Evolutionary conservation across 176 grass and related monocot genomes (phyloP).

Genomic region (Carex kokanica): DNA sequence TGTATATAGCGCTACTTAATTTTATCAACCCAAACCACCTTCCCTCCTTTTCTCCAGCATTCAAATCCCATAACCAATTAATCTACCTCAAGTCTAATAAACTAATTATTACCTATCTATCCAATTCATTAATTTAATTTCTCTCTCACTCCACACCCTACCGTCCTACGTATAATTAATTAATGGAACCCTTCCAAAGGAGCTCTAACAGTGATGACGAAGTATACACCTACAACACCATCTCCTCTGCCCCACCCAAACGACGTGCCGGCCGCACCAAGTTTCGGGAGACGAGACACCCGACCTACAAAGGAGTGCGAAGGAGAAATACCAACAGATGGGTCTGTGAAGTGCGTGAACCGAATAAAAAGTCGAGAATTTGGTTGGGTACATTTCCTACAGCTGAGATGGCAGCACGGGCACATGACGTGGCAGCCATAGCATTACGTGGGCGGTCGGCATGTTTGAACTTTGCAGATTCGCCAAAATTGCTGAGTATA

Average conservation of each 20-base stretch:
- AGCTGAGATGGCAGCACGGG: constrained; percentile 88
- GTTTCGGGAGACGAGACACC: constrained; percentile 93
- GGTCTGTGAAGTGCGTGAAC: constrained; percentile 98
- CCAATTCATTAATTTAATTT: background rate
- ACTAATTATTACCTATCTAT: too few relatives aligned
- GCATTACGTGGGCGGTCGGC: constrained; percentile 63
- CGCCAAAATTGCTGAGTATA: constrained; percentile 40
- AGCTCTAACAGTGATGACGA: constrained; percentile 23
- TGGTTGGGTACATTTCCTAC: constrained; percentile 92
- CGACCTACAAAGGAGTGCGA: constrained; percentile 87
- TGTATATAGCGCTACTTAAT: background rate
- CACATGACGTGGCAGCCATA: constrained; percentile 82
- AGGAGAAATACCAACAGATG: constrained; percentile 65
- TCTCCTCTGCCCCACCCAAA: constrained; percentile 78
- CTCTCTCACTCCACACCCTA: background rate
- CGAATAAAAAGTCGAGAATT: constrained; percentile 75
- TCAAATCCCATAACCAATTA: constrained; percentile 16
- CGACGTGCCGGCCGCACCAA: constrained; percentile 77
- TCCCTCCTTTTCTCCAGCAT: constrained; percentile 38
- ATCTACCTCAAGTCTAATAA: too few relatives aligned
- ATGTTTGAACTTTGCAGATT: constrained; percentile 97
- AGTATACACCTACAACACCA: constrained; percentile 56
- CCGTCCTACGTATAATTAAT: too few relatives aligned
- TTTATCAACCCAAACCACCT: constrained; percentile 47
- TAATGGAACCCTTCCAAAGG: constrained; percentile 30